Evolutionary conservation across 2,329 filamentous ascomycete species (phyloP), one percentile per base, ranked within the genome.

Genomic region (Rosellinia necatrix): DNA sequence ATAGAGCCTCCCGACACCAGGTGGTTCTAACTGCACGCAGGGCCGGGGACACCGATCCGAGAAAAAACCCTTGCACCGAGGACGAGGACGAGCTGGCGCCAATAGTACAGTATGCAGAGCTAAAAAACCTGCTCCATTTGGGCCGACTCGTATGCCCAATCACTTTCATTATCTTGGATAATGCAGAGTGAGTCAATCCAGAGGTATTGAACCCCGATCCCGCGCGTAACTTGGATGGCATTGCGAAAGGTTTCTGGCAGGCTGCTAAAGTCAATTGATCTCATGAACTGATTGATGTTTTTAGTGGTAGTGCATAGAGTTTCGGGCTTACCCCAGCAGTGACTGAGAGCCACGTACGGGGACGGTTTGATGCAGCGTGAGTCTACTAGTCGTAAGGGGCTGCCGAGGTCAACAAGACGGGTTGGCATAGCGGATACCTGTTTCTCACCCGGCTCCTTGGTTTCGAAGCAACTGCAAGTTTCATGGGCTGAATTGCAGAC

Each of bases 61-160:
- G 3, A 9, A 63, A 27, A 47, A 63, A 53, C 2, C 60, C 58
- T 12, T 63, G 32, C 3, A 17, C 7, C 1, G 50, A 56, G 2
- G 52, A 56, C 9, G 19, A 48, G 8, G 60, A 49, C 6, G 58
- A 56, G 34, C 47, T 58, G 1, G 56, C 58, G 2, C 42, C 56
- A 21, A 64, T 52, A 13, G 60, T 62, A 15, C 49, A 60, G 32
- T 61, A 64, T 3, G 62, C 59, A 3, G 25, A 34, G 35, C 59
- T 58, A 30, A 62, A 66, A n/a, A 2, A 64, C 57, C 0, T 48
- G 40, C 27, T 56, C 60, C 60, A 66, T 66, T 25, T 15, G 12
- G 8, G 19, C 3, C 8, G 30, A 38, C 7, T 55, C 52, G n/a
- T 37, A 8, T 19, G 44, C 46, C 52, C 46, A 49, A 27, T 55